These are phyloP conservation scores for Chalciporus sphaerocephalus DNA, from an alignment of 768 basidiomycete species.

Conservation along the genomic window DNA sequence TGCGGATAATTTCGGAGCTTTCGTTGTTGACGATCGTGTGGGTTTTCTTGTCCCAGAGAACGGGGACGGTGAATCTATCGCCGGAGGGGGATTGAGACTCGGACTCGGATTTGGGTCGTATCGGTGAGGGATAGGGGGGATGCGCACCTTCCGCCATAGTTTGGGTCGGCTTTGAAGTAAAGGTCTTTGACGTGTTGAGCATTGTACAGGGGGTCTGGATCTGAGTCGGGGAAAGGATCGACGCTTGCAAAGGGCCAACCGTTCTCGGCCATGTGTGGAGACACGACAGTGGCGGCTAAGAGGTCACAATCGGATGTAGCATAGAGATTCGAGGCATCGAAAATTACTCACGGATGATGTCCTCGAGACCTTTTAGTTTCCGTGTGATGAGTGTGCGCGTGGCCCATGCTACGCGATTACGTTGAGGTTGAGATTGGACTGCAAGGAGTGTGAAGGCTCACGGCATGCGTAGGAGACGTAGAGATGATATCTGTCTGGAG, in stretches of 20 bases:
- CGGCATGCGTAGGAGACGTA: slow-evolving; percentile 87
- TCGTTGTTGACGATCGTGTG: slow-evolving; percentile 95
- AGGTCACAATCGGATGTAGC: neutral
- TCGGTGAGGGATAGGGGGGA: neutral
- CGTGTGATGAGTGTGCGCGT: slow-evolving; percentile 84
- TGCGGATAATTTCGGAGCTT: slow-evolving; percentile 90
- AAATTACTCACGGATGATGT: slow-evolving; percentile 62
- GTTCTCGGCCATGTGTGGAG: slow-evolving; percentile 75
- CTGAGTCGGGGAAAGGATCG: slow-evolving; percentile 66
- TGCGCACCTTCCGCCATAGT: slow-evolving; percentile 68
- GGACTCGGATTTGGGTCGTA: neutral
- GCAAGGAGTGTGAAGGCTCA: slow-evolving; percentile 31
- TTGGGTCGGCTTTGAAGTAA: slow-evolving; percentile 70
- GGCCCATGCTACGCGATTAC: slow-evolving; percentile 72
- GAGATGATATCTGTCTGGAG: slow-evolving; percentile 80
- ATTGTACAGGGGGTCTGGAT: slow-evolving; percentile 69
- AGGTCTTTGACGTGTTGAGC: slow-evolving; percentile 76
- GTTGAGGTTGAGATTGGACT: no score
- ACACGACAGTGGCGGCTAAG: slow-evolving; percentile 73
- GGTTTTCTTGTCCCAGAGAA: slow-evolving; percentile 89
- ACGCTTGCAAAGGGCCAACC: slow-evolving; percentile 86
- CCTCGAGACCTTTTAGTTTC: slow-evolving; percentile 88
- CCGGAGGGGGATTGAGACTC: neutral
- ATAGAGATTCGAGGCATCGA: neutral
- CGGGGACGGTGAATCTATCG: slow-evolving; percentile 75